Base-by-base conservation (phyloP, 768 basidiomycete species). In the Lactifluus rugatus region DNA sequence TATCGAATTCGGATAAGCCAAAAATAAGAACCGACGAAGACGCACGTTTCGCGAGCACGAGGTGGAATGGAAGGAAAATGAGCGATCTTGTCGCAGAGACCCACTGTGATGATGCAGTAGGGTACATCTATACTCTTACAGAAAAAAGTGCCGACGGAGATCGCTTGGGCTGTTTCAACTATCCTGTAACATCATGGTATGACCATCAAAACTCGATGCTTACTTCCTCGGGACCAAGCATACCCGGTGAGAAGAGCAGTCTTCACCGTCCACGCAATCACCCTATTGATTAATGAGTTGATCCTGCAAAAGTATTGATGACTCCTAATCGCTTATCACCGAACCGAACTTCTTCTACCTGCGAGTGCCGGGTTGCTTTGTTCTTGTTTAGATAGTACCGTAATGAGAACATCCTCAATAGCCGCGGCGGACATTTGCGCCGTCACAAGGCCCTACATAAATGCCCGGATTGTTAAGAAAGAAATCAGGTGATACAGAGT, bases 1-100 rank as follows among this genome's bases (percentile, higher is more conserved):
- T 50, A 32, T 7, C 31, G 28, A 34, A n/a, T 44, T 52, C 19
- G 17, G 45, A 13, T 47, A 9, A 32, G 42, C 11, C 10, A 26
- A 32, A 31, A 14, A 26, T 26, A 5, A 48, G 14, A 8, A 23
- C 21, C 17, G 1, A 6, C 23, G 7, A 25, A 11, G 37, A 41
- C 54, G 5, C 41, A 56, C 60, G 25, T 25, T 61, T 61, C 2
- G 49, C 60, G 17, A 56, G n/a, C 11, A 52, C 39, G 14, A 60
- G 44, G 32, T 60, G 59, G 26, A 60, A 60, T 16, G 48, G 48
- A 17, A 60, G 44, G 54, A 60, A 60, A 16, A 60, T 42, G 16
- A 60, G 60, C 26, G 49, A 39, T 8, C 17, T 52, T 26, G 36
- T 34, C 51, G 52, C 47, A 9, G 45, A 42, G 5, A 57, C 46